These are phyloP conservation scores for Neobulgaria alba DNA, from an alignment of 2,329 filamentous ascomycete species.

Conservation along the genomic window DNA sequence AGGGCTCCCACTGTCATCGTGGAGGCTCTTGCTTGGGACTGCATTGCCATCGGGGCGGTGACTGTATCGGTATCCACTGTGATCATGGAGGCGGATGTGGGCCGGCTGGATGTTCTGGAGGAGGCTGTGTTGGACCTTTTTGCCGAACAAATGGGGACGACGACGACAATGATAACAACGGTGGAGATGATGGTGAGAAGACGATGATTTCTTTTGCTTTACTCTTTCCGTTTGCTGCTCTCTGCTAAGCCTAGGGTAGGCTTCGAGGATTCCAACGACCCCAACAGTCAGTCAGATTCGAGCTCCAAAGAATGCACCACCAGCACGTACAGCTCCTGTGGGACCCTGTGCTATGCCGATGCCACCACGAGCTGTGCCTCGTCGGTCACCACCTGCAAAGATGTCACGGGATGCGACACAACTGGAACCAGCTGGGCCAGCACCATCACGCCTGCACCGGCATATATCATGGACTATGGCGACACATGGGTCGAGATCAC, in stretches of 20 bases:
- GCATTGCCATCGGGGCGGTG: background rate
- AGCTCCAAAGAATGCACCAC: conserved; percentile 1
- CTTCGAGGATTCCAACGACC: background rate
- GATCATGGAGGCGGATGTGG: background rate
- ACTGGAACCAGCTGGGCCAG: conserved; percentile 1
- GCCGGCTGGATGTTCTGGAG: background rate
- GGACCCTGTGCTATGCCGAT: background rate
- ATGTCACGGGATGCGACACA: background rate
- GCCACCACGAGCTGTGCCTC: background rate
- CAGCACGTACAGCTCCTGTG: background rate
- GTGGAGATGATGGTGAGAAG: background rate
- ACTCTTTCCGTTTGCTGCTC: too few relatives aligned
- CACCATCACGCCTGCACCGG: background rate
- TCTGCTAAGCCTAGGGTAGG: too few relatives aligned
- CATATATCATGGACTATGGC: background rate
- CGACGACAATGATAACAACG: background rate
- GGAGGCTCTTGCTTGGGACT: background rate
- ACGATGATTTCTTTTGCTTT: too few relatives aligned
- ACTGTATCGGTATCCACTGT: background rate
- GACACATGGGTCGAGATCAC: background rate
- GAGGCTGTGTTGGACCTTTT: background rate
- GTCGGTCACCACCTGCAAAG: background rate
- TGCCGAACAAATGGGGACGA: background rate
- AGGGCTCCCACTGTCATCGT: background rate
- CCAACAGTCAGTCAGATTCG: background rate